Evolutionary conservation across 176 grass and related monocot species (phyloP), one percentile per base, ranked within the genome.

Genomic region (Pharus latifolius): DNA sequence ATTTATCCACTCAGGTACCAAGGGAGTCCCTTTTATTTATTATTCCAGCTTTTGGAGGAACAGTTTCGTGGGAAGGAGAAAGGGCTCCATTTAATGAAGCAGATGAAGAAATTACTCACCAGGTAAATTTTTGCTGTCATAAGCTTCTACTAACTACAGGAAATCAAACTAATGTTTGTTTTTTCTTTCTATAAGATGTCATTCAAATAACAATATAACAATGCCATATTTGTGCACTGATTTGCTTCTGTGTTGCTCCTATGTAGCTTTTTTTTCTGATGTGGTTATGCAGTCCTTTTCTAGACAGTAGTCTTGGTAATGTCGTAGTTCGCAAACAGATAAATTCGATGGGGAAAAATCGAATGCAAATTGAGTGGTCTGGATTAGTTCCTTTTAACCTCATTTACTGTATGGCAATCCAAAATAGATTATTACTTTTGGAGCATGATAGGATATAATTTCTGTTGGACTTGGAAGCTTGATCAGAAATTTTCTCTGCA

Each of bases 11-110:
- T 42, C 72, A 99, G 95, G 95, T 94, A n/a, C 95, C 90, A 40
- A 94, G 90, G 75, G 95, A 99, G 75, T 86, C 95, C 24, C 77
- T 99, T 4, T 75, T 99, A 64, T 94, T 99, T 63, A 85, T 91
- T 49, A 94, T 99, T 70, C 84, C 87, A 9, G 87, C 95, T 84
- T 99, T 99, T 74, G 95, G 95, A 52, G 95, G 95, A 64, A 72
- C 81, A 26, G 87, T 94, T 56, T 99, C 95, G 8, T 99, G 95
- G 95, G 95, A 99, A 58, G 95, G 95, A 40, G 84, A 94, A 76
- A 84, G 87, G 28, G 77, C 84, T 76, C 95, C 95, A 27, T 94
- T 91, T 84, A 79, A 82, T 43, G 95, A 91, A 77, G 26, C 80
- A 60, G 82, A 94, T 71, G 48, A 91, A 61, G 67, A 59, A 7